These are phyloP conservation scores for Micromonas commoda DNA, from an alignment of 139 green algal genomes.

Conservation along the genomic window DNA sequence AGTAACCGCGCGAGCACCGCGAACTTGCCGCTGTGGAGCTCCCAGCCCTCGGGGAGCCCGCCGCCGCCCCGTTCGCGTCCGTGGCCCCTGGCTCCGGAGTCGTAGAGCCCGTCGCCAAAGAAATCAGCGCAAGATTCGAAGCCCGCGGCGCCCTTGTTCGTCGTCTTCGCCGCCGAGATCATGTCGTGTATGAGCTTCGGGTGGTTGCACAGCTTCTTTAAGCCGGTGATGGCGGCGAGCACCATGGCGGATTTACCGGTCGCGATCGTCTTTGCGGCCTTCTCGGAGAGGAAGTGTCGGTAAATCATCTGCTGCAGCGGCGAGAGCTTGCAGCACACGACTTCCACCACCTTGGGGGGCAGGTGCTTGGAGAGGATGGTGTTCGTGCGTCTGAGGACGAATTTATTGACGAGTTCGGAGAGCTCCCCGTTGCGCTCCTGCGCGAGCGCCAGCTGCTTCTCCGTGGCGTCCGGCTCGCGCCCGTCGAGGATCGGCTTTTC, in stretches of 20 bases:
- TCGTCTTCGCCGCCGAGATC: conserved; percentile 33
- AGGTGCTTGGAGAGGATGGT: conserved; percentile 86
- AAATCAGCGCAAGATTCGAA: conserved; percentile 54
- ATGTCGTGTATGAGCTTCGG: conserved; percentile 85
- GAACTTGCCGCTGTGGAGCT: conserved; percentile 72
- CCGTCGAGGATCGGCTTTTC: conserved; percentile 61
- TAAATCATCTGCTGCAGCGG: conserved; percentile 85
- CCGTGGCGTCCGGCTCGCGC: conserved; percentile 73
- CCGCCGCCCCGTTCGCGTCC: conserved; percentile 15
- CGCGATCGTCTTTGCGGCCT: conserved; percentile 47
- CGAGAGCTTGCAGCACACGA: conserved; percentile 91
- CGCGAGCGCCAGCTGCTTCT: conserved; percentile 50
- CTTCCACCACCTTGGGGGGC: conserved; percentile 91
- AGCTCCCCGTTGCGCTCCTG: conserved; percentile 71
- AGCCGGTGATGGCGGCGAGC: conserved; percentile 55
- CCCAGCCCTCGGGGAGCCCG: conserved; percentile 51
- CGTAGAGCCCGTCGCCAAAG: conserved; percentile 79
- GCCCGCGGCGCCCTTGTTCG: conserved; percentile 31
- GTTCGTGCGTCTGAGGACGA: conserved; percentile 97
- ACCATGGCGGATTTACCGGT: conserved; percentile 40
- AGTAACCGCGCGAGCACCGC: conserved; percentile 79
- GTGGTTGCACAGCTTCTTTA: conserved; percentile 98
- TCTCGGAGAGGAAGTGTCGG: conserved; percentile 79
- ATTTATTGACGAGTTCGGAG: conserved; percentile 83
- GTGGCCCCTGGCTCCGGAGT: conserved; percentile 53